Evolutionary conservation across 129 eudicot species (phyloP).

Genomic region (Sambucus nigra): DNA sequence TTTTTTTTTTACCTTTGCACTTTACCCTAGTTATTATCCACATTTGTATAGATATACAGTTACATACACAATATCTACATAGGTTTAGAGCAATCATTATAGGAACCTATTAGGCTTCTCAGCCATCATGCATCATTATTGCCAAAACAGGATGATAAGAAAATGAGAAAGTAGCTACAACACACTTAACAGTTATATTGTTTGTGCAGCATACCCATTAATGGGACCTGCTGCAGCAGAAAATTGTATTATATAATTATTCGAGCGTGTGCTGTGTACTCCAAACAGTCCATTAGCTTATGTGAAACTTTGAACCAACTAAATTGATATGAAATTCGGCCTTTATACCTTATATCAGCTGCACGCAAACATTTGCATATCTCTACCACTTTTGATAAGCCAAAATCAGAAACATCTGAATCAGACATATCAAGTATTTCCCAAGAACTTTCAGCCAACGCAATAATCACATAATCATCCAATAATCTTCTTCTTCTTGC

Average conservation of each 20-base stretch:
- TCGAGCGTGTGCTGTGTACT: neutral
- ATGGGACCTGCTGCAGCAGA: neutral
- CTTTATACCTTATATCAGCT: constrained; percentile 65
- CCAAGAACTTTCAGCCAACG: constrained; percentile 84
- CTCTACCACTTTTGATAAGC: constrained; percentile 51
- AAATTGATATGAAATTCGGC: neutral
- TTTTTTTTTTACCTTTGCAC: no score
- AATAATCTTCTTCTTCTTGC: constrained; percentile 87
- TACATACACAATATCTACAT: no score
- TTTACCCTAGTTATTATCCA: no score
- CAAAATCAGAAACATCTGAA: constrained; percentile 79
- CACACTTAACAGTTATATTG: neutral
- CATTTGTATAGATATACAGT: no score
- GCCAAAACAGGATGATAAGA: neutral
- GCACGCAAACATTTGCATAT: constrained; percentile 49
- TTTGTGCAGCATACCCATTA: neutral
- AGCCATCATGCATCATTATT: neutral
- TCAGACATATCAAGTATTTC: constrained; percentile 73
- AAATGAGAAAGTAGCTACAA: neutral
- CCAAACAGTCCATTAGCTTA: neutral
- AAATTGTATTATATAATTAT: neutral
- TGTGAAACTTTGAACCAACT: neutral
- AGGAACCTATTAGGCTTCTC: neutral
- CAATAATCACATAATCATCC: constrained; percentile 56
- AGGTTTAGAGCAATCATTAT: neutral